Conservation (phyloP, 768 basidiomycete genomes). For the Tricholoma matsutake region DNA sequence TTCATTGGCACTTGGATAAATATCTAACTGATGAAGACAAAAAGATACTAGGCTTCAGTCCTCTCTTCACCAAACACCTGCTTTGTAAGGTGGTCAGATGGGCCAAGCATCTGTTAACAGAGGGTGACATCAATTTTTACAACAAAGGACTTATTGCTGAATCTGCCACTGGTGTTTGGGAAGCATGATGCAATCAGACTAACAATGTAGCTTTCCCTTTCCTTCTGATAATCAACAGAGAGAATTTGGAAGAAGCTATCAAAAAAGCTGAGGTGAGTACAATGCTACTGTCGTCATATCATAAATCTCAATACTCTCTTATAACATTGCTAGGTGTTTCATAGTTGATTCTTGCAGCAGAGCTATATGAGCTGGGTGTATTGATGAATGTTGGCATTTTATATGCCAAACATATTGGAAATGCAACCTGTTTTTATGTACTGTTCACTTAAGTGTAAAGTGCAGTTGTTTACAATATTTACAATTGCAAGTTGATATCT, state of each 20-base stretch:
- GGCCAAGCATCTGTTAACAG: conserved; percentile 1
- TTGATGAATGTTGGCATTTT: not conserved
- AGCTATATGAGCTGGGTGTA: not conserved
- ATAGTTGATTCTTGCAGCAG: not conserved
- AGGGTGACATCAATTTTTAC: not conserved
- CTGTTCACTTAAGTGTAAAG: not conserved
- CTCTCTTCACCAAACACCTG: conserved; percentile 18
- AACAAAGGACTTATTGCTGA: not conserved
- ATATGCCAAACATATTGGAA: not conserved
- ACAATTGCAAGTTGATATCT: not conserved
- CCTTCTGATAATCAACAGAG: not conserved
- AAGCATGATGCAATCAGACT: not conserved
- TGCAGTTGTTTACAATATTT: not conserved
- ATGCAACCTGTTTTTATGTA: not conserved
- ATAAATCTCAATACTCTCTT: not conserved
- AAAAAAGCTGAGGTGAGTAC: not conserved
- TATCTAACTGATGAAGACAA: conserved; percentile 12
- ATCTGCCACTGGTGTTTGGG: not conserved
- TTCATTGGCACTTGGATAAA: conserved; percentile 9
- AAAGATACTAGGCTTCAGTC: conserved; percentile 10
- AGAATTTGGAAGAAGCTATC: not conserved
- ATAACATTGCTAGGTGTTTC: not conserved
- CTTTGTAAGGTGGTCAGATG: no score
- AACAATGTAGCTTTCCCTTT: not conserved
- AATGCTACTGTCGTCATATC: not conserved